Evolutionary conservation across 2,329 filamentous ascomycete species (phyloP), one percentile per base, ranked within the genome.

Genomic region (Leptographium radiaticola): DNA sequence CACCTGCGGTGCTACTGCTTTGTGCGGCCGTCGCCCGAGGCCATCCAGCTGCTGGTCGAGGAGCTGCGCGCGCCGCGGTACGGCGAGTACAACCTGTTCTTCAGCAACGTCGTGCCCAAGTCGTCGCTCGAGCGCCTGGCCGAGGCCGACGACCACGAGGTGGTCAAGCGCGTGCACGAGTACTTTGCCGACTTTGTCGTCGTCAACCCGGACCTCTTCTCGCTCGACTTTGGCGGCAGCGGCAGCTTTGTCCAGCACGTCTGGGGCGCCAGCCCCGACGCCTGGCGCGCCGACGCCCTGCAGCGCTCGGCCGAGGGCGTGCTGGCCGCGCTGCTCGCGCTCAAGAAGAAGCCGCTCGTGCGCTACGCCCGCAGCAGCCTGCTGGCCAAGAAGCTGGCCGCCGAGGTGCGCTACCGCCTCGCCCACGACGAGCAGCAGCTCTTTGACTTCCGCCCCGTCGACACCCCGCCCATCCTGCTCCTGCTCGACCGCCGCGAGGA

Each of bases 31-130:
- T 95, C 91, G 0, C 79, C 91, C 13, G 89, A 94, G 61, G 94
- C 91, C 6, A 89, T 97, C 64, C 90, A 98, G 65, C 81, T 87
- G 58, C 79, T 98, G 52, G 91, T 98, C 61, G 93, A 98, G 64
- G 93, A 98, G 72, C 77, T 98, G 54, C 81, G 93, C 57, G 91
- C 97, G 50, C 94, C 93, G 6, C 96, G 90, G 66, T 98, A 98
- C 63, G 91, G 93, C 59, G 93, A 98, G 71, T 98, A 98, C 70
- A 83, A 95, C 65, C 79, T 98, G 54, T 96, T 94, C 69, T 95
- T 98, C 68, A 97, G 89, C 74, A 98, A 98, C 67, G 86, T 98
- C 56, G 84, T 93, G 64, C 95, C 94, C 69, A 98, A 98, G 70
- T 97, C 93, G 2, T 87, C 91, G 0, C 75, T 98, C 30, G 93